A percentile compares a stretch with the other conserved stretches of the same genome.
Evolutionary conservation across 768 basidiomycete species (phyloP).

Genomic region (Trametes meyenii): DNA sequence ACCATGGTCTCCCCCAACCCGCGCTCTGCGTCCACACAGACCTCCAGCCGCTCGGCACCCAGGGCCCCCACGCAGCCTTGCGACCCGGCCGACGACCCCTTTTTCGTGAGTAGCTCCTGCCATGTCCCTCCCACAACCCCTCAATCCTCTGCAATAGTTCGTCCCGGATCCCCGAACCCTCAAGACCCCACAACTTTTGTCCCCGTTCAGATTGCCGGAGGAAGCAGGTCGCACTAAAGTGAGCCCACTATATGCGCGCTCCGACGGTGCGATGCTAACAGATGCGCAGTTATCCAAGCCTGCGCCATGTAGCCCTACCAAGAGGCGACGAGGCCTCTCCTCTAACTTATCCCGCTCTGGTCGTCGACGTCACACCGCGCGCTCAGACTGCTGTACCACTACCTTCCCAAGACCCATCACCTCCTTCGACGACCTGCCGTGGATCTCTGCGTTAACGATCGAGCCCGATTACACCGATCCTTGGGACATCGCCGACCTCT

Average conservation of each 20-base stretch:
- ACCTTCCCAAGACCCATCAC: constrained; percentile 34
- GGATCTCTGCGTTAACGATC: constrained; percentile 62
- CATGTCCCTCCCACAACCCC: neutral
- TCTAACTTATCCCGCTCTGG: constrained; percentile 42
- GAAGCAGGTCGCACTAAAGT: constrained; percentile 21
- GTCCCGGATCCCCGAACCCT: constrained; percentile 28
- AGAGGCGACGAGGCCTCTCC: constrained; percentile 40
- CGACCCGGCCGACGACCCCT: constrained; percentile 29
- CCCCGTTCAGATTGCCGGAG: constrained; percentile 42
- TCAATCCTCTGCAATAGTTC: constrained; percentile 28
- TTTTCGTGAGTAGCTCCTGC: constrained; percentile 26
- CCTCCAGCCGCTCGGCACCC: neutral
- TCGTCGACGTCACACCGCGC: constrained; percentile 46
- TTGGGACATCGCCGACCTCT: constrained; percentile 68
- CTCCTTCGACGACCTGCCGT: constrained; percentile 66
- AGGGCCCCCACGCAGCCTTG: constrained; percentile 30
- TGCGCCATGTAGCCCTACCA: constrained; percentile 40
- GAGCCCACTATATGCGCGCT: constrained; percentile 18
- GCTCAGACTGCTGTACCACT: constrained; percentile 44
- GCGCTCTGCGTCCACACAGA: constrained; percentile 32
- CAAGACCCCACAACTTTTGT: constrained; percentile 39
- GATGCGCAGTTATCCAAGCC: constrained; percentile 41
- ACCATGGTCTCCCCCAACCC: constrained; percentile 47
- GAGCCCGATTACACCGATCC: constrained; percentile 44
- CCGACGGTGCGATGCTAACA: constrained; percentile 13